phyloP scores from a whole-genome alignment of 2,329 filamentous ascomycete species.

The Curvularia lunata region DNA sequence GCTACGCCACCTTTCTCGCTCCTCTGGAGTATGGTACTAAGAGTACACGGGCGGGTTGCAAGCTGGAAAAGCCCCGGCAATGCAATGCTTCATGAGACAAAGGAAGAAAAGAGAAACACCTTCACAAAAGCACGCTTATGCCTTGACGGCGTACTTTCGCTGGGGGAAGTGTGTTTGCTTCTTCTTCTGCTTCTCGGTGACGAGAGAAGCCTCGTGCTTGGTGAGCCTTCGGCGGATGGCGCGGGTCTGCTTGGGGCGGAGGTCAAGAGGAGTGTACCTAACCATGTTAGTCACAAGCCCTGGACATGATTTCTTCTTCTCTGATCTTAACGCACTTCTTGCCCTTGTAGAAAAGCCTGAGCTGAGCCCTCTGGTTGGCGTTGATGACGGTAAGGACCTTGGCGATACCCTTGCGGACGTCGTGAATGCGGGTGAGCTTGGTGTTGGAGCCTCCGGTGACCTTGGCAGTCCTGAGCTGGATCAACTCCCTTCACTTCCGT shows the following conservation, averaged over 20 bases:
- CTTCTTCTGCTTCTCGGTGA: slow-evolving; percentile 97
- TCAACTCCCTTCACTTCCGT: slow-evolving; percentile 69
- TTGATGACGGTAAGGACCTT: slow-evolving; percentile 99
- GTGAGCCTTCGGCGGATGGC: slow-evolving; percentile 95
- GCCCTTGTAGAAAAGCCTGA: slow-evolving; percentile 96
- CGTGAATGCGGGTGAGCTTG: slow-evolving; percentile 84
- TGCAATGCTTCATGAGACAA: slow-evolving; percentile 51
- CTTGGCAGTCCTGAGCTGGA: slow-evolving; percentile 97
- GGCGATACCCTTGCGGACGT: slow-evolving; percentile 99
- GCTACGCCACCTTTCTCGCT: slow-evolving; percentile 42
- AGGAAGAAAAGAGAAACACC: slow-evolving; percentile 47
- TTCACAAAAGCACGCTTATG: slow-evolving; percentile 52
- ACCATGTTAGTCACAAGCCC: slow-evolving; percentile 30
- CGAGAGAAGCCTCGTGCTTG: slow-evolving; percentile 83
- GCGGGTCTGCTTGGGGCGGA: slow-evolving; percentile 97
- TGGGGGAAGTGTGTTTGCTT: slow-evolving; percentile 94
- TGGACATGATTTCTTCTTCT: not conserved
- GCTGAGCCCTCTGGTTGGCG: slow-evolving; percentile 97
- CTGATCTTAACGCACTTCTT: slow-evolving; percentile 71
- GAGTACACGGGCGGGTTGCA: slow-evolving; percentile 50
- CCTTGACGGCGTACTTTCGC: slow-evolving; percentile 99
- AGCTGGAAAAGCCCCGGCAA: slow-evolving; percentile 49
- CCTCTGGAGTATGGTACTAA: slow-evolving; percentile 46
- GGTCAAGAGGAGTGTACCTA: slow-evolving; percentile 89
- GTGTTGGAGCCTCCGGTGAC: slow-evolving; percentile 88